Conservation (phyloP, 225 moss, liverwort and hornwort species). For the Pleurozium schreberi region DNA sequence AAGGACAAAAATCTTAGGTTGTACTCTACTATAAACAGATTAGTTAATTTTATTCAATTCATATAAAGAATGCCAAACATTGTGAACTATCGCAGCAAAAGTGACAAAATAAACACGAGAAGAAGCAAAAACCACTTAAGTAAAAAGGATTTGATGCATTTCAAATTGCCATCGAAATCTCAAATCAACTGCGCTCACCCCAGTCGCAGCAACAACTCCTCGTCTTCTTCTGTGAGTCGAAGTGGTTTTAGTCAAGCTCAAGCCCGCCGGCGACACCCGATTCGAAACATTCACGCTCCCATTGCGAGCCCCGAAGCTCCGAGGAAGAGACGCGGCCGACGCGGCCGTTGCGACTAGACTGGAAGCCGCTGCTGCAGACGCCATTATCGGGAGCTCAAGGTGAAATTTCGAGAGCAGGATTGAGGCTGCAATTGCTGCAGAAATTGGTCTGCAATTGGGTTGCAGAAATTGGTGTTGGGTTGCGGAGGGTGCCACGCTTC, state of each 20-base stretch:
- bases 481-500: background rate
- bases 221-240: background rate
- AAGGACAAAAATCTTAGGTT: background rate
- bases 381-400: background rate
- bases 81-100: background rate
- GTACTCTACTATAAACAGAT: background rate
- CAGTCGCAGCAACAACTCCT: background rate
- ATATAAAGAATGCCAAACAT: background rate
- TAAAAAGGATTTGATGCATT: background rate
- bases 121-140: background rate
- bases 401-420: background rate
- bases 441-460: background rate
- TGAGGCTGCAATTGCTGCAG: background rate
- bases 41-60: background rate
- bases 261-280: background rate
- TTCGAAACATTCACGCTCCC: background rate
- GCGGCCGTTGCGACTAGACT: background rate
- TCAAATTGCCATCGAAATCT: background rate
- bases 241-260: background rate
- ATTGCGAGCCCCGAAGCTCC: background rate
- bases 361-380: constrained; percentile 3
- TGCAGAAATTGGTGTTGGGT: background rate
- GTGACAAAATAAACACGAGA: background rate
- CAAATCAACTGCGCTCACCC: constrained; percentile 5
- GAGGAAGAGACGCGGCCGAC: background rate